Base-by-base conservation (phyloP, 1,284 basidiomycete species). In the Mrakiaceae sp. region DNA sequence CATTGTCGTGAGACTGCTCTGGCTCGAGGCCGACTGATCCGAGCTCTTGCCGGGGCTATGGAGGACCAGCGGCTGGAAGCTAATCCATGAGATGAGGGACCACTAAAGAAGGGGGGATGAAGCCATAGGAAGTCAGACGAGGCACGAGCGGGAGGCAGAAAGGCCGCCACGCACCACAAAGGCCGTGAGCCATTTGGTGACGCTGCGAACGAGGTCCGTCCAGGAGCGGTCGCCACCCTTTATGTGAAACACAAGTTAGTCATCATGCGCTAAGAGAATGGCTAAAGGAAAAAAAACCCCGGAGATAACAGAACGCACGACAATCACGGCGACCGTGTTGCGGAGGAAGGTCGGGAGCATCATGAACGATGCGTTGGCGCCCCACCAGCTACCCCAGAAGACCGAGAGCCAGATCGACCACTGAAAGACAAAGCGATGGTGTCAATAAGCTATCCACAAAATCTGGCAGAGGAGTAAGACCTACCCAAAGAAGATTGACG, bases 391-490 rank as follows among this genome's bases (percentile, higher is more conserved):
- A 79, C 71, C 81, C 90, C 90, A 93, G 44, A 83, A 78, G 51
- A 90, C 81, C 51, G 81, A 83, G 52, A 92, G 78, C 88, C 89
- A 94, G 67, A 91, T 84, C 64, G 87, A 90, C 90, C 90, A 95
- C 83, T 84, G 93, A 9, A 89, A 64, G 52, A 90, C 76, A 62
- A 78, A 80, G 10, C 78, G 16, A 84, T 74, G 57, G 5, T 48
- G 59, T 56, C 44, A 65, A 58, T 11, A 47, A 48, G 11, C 42
- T 54, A 40, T 50, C 57, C 53, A 66, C 6, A 62, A 53, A 48
- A 39, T 6, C 27, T 9, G 40, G 55, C 56, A 57, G 44, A 59
- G 6, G 27, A 39, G 6, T 7, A 27, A 9, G 54, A 55, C 11
- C 12, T 11, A 64, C 64, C 76, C 81, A 71, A 68, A 84, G 84